Evolutionary conservation across 106 monocot genomes (phyloP).

Genomic region (Narthecium ossifragum): DNA sequence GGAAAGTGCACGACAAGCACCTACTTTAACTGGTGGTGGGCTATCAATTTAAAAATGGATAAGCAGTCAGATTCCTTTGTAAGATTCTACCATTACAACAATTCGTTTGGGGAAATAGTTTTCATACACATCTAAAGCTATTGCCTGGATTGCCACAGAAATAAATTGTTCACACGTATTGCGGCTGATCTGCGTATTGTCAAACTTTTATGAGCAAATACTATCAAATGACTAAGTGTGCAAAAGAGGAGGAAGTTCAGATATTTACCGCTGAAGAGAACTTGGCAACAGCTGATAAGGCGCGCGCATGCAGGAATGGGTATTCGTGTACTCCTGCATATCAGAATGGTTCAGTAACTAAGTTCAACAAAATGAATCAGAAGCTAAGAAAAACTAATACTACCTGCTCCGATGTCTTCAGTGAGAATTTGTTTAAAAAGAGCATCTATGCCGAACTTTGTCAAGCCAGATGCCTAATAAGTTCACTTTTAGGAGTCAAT

Average conservation of each 20-base stretch:
- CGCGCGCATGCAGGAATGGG: constrained; percentile 89
- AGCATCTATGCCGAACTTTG: constrained; percentile 22
- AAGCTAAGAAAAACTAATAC: background rate
- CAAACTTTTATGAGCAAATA: constrained; percentile 1
- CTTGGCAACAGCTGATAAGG: constrained; percentile 62
- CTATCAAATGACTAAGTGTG: background rate
- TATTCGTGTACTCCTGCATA: constrained; percentile 54
- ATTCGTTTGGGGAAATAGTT: too few species aligned
- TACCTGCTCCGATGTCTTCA: constrained; percentile 60
- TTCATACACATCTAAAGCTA: constrained; percentile 76
- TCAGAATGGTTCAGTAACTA: background rate
- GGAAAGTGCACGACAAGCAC: constrained; percentile 73
- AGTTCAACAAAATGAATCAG: background rate
- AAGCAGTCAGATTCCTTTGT: constrained; percentile 5
- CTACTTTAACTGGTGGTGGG: constrained; percentile 80
- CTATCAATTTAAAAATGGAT: constrained; percentile 32
- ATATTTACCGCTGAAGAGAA: constrained; percentile 62
- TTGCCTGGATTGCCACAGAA: constrained; percentile 55
- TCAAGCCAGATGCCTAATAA: constrained; percentile 51
- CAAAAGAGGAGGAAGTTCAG: constrained; percentile 4
- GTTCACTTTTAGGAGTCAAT: background rate
- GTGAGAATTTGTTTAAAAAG: constrained; percentile 67
- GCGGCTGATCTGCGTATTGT: constrained; percentile 48
- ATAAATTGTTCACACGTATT: constrained; percentile 53
- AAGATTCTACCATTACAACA: background rate